A percentile compares a stretch with the other conserved stretches of the same genome.
These are phyloP conservation scores for Pichia sp. DNA, from an alignment of 1,139 yeast genomes.

Conservation along the genomic window DNA sequence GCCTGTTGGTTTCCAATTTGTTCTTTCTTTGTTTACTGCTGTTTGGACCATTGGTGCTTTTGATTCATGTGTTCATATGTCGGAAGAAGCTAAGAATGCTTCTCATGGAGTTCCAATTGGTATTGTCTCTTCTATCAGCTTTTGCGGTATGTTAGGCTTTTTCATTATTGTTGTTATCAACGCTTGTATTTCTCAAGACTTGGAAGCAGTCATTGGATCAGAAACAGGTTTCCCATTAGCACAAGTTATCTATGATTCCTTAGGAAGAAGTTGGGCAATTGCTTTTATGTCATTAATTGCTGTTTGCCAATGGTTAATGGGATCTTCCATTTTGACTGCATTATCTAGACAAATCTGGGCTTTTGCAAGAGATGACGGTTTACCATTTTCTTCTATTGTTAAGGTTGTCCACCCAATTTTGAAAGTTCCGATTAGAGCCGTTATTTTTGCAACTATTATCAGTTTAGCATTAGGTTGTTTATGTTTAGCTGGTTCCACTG, in stretches of 20 bases:
- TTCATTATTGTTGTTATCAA: slow-evolving; percentile 45
- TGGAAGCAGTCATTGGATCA: slow-evolving; percentile 35
- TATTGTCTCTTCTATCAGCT: slow-evolving; percentile 47
- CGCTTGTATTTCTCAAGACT: slow-evolving; percentile 49
- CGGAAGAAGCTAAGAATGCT: slow-evolving; percentile 65
- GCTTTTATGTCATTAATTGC: slow-evolving; percentile 57
- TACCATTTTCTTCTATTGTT: slow-evolving; percentile 38
- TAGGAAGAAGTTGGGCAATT: slow-evolving; percentile 66
- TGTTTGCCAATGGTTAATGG: slow-evolving; percentile 60
- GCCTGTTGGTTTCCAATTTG: slow-evolving; percentile 61
- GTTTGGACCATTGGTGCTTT: slow-evolving; percentile 63
- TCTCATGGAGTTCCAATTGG: slow-evolving; percentile 66
- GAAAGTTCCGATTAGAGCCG: slow-evolving; percentile 57
- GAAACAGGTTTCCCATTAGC: slow-evolving; percentile 53
- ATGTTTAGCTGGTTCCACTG: slow-evolving; percentile 29
- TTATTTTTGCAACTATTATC: slow-evolving; percentile 42
- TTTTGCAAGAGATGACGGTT: slow-evolving; percentile 43
- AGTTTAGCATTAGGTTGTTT: slow-evolving; percentile 34
- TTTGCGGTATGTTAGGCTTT: slow-evolving; percentile 57
- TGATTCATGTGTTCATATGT: slow-evolving; percentile 66
- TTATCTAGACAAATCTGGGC: slow-evolving; percentile 48
- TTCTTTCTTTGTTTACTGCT: slow-evolving; percentile 51
- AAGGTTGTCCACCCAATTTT: slow-evolving; percentile 46
- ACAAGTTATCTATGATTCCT: slow-evolving; percentile 53
- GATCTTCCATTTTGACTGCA: slow-evolving; percentile 46